Base-by-base conservation (phyloP, 1,284 basidiomycete species). In the Xerocomus nothofagi region DNA sequence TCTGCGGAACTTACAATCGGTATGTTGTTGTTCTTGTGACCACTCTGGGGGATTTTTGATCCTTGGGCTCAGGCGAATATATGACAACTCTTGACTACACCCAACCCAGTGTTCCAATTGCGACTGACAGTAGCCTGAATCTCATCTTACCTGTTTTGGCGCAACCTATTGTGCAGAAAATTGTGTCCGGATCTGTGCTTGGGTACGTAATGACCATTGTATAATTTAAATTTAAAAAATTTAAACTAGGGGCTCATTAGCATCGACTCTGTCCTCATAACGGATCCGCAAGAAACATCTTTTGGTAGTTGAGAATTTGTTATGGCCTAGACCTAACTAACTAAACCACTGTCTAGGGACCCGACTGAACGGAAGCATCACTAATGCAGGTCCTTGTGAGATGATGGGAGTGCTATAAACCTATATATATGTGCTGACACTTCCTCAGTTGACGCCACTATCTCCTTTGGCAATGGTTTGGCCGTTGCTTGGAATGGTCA, bases 131-230 rank as follows among this genome's bases (percentile, higher is more conserved):
- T 12, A 82, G 74, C 46, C 70, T 89, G 48, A 73, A 87, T 60
- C 64, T 84, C 42, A 78, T 91, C 41, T 72, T 91, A 8, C 88
- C 88, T 8, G 67, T 87, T 39, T 76, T 91, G 44, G 88, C 89
- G 1, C 75, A 79, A 50, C 88, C 89, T 3, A 89, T 91, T 51
- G 88, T 91, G n/a, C 86, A 91, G 66, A 82, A 80, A 57, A 79
- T 91, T 53, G 84, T 91, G 34, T 74, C 77, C 23, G 79, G 74
- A 21, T 74, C 85, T 9, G 67, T 73, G 17, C 69, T 91, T 44
- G 76, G 78, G 82, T 83, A 58, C 15, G 71, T 33, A 38, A 44
- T n/a, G 15, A 24, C 21, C 15, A 5, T 36, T 26, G 17, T n/a
- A 10, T 41, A 37, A 38, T 27, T 32, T 18, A 32, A 17, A 34